These are phyloP conservation scores for Arthrobotrys pseudoclavata DNA, from an alignment of 2,329 filamentous ascomycete species.

Conservation along the genomic window DNA sequence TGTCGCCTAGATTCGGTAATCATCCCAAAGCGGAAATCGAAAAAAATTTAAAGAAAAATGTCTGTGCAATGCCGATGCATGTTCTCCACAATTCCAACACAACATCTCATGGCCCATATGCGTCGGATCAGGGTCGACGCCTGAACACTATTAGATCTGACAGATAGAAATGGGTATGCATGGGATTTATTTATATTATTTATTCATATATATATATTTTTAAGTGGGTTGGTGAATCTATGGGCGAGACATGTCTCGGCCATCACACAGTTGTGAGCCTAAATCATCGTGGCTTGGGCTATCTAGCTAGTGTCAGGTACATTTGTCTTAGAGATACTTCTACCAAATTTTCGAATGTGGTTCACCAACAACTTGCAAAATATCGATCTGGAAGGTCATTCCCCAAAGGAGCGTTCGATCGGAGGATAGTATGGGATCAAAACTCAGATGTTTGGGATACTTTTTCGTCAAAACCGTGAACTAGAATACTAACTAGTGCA, in stretches of 20 bases:
- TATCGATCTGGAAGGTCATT: not conserved
- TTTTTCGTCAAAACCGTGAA: not conserved
- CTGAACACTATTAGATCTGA: not conserved
- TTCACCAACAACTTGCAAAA: not conserved
- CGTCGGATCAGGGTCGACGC: not conserved
- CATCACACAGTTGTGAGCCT: not conserved
- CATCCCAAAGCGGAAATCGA: constrained; percentile 6
- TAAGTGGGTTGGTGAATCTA: not conserved
- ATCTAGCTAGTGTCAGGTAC: not conserved
- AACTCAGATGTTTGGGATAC: not conserved
- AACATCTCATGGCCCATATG: not conserved
- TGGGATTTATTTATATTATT: not conserved
- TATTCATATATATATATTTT: not conserved
- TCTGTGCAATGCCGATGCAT: constrained; percentile 7
- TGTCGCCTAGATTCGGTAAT: constrained; percentile 17
- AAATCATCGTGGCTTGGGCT: not conserved
- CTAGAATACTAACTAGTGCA: not conserved
- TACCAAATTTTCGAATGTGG: not conserved
- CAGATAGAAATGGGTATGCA: not conserved
- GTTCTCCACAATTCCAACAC: constrained; percentile 15
- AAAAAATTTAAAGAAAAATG: constrained; percentile 1
- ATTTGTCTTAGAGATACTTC: not conserved
- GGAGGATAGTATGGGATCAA: not conserved
- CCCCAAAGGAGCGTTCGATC: not conserved
- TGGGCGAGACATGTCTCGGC: constrained; percentile 15